Conservation (phyloP, 768 basidiomycete species). For the Auricularia cornea region DNA sequence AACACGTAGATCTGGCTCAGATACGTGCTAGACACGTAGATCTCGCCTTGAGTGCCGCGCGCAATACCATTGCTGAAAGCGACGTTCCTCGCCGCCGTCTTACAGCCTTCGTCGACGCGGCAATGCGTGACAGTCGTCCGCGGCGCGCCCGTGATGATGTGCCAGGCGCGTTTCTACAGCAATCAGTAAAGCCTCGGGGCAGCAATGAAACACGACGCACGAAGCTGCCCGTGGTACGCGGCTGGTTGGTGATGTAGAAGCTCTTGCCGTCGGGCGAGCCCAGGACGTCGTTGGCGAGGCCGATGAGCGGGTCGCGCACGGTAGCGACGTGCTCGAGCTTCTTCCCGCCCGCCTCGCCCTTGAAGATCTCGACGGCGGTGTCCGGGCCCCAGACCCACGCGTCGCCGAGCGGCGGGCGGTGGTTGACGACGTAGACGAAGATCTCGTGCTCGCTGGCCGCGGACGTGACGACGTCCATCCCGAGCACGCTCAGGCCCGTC, state of each 20-base stretch:
- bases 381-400: conserved; percentile 51
- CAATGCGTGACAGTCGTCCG: conserved; percentile 56
- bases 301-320: conserved; percentile 43
- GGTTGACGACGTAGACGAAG: conserved; percentile 66
- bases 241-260: conserved; percentile 67
- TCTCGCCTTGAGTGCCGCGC: conserved; percentile 31
- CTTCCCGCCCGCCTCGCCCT: conserved; percentile 36
- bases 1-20: conserved; percentile 42
- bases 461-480: conserved; percentile 61
- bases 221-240: conserved; percentile 42
- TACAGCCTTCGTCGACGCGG: conserved; percentile 51
- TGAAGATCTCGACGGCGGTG: conserved; percentile 64
- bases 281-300: conserved; percentile 66
- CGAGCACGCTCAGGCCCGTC: conserved; percentile 46
- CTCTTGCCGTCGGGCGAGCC: conserved; percentile 54
- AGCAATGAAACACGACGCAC: conserved; percentile 28
- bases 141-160: conserved; percentile 23
- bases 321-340: conserved; percentile 49
- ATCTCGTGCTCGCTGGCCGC: conserved; percentile 29
- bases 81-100: conserved; percentile 44
- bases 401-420: conserved; percentile 41
- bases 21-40: conserved; percentile 49
- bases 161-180: conserved; percentile 15
- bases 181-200: neutral
- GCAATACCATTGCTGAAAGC: conserved; percentile 56